Evolutionary conservation across 768 basidiomycete species (phyloP).

Genomic region (Rhizopogon roseolus): DNA sequence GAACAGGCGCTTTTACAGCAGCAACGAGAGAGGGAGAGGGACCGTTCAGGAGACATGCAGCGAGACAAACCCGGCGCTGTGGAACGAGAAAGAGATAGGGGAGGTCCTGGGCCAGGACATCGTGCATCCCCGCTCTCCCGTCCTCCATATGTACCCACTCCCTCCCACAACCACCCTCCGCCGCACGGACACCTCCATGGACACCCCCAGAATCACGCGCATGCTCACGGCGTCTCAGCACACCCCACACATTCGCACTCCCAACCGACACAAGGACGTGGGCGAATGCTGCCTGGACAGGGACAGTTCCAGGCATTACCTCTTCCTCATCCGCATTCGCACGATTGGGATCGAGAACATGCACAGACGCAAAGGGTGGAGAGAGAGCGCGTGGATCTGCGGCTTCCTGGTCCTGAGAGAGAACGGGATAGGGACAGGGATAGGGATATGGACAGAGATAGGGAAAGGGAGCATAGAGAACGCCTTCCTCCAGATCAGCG

Average conservation of each 20-base stretch:
- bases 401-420: not conserved
- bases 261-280: conserved; percentile 14
- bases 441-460: not conserved
- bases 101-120: not conserved
- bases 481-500: conserved; percentile 17
- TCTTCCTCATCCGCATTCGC: conserved; percentile 8
- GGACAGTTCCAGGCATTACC: conserved; percentile 26
- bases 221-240: not conserved
- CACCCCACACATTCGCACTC: not conserved
- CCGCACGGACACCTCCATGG: conserved; percentile 19
- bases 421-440: conserved; percentile 3
- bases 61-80: not conserved
- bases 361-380: conserved; percentile 9
- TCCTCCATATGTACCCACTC: conserved; percentile 18
- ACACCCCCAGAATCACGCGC: conserved; percentile 6
- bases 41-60: not conserved
- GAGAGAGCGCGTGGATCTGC: conserved; percentile 13
- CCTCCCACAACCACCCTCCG: conserved; percentile 12
- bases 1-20: conserved; percentile 4
- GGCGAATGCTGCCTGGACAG: conserved; percentile 16
- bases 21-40: conserved; percentile 2
- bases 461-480: conserved; percentile 12
- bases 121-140: conserved; percentile 15
- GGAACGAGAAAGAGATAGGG: not conserved
- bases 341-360: conserved; percentile 24